phyloP scores from a whole-genome alignment of 2,329 filamentous ascomycete species.

The Paracamarosporium sp. region DNA sequence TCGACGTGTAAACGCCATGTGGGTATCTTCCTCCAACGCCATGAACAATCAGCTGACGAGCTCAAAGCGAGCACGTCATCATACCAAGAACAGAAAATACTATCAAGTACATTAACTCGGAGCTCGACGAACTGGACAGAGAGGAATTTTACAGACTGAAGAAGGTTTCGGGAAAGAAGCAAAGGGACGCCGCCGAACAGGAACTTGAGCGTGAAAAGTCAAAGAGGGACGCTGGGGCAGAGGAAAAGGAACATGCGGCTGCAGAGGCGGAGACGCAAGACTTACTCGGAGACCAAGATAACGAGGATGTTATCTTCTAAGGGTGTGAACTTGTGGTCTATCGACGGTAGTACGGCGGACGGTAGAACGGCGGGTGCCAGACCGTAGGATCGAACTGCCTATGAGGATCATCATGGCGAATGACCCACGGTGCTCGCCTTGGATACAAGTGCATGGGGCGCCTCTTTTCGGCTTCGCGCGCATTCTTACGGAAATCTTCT shows the following conservation, averaged over 20 bases:
- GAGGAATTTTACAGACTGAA: slow-evolving; percentile 98
- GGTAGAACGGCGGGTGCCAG: neutral
- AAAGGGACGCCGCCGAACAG: slow-evolving; percentile 55
- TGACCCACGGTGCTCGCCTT: neutral
- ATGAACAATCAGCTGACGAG: slow-evolving; percentile 21
- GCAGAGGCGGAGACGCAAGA: slow-evolving; percentile 62
- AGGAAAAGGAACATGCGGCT: slow-evolving; percentile 13
- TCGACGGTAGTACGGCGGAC: too few relatives aligned
- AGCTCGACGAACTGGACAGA: slow-evolving; percentile 94
- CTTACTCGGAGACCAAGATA: slow-evolving; percentile 76
- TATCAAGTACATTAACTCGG: slow-evolving; percentile 99
- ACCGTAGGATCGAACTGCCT: neutral
- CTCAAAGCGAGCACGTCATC: slow-evolving; percentile 82
- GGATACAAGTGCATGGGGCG: neutral
- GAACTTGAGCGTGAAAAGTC: slow-evolving; percentile 53
- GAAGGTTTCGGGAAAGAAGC: slow-evolving; percentile 81
- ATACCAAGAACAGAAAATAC: slow-evolving; percentile 98
- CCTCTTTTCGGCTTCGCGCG: neutral
- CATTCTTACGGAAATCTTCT: neutral
- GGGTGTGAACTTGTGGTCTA: neutral
- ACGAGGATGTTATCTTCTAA: slow-evolving; percentile 86
- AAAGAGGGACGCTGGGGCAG: slow-evolving; percentile 28
- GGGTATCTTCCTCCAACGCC: slow-evolving; percentile 45
- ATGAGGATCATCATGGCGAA: neutral
- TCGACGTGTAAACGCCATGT: slow-evolving; percentile 96